Percentiles rank a stretch among this genome's conserved stretches.
phyloP scores from a whole-genome alignment of 768 basidiomycete genomes.

The Lenzites betulinus region DNA sequence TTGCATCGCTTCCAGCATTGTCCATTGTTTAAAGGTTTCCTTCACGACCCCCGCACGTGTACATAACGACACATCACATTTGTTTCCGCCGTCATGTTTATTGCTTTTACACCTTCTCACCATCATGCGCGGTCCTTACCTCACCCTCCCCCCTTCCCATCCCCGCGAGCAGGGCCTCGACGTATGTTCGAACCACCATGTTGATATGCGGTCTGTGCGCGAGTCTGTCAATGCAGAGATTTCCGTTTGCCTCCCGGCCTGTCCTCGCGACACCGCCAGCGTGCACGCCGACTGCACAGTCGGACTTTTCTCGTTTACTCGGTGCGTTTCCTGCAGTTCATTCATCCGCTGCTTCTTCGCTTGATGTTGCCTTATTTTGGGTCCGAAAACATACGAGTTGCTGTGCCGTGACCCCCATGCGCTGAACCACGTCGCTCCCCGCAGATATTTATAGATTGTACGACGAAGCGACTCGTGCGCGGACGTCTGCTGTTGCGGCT shows the following conservation, averaged over 20 bases:
- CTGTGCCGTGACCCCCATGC: slow-evolving; percentile 1
- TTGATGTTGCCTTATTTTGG: slow-evolving; percentile 1
- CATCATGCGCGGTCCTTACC: neutral
- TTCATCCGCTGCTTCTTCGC: neutral
- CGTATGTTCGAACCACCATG: neutral
- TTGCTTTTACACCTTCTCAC: neutral
- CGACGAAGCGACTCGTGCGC: neutral
- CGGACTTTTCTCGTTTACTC: slow-evolving; percentile 8
- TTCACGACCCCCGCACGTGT: neutral
- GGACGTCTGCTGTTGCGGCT: neutral
- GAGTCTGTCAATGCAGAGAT: neutral
- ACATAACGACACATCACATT: neutral
- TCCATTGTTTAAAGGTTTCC: neutral
- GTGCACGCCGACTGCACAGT: neutral
- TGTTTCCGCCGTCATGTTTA: neutral
- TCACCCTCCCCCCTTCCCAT: neutral
- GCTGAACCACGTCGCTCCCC: neutral
- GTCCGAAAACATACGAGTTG: slow-evolving; percentile 10
- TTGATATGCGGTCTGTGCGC: slow-evolving; percentile 4
- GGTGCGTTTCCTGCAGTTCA: slow-evolving; percentile 2
- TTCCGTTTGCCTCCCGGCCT: slow-evolving; percentile 13
- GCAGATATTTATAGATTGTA: slow-evolving; percentile 11
- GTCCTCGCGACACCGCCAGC: slow-evolving; percentile 12
- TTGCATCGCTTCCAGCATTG: neutral
- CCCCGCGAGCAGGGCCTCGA: neutral